Percentiles rank a stretch among this genome's conserved stretches.
These are phyloP conservation scores for Cryptococcus wingfieldii DNA, from an alignment of 1,284 basidiomycete genomes.

Conservation along the genomic window DNA sequence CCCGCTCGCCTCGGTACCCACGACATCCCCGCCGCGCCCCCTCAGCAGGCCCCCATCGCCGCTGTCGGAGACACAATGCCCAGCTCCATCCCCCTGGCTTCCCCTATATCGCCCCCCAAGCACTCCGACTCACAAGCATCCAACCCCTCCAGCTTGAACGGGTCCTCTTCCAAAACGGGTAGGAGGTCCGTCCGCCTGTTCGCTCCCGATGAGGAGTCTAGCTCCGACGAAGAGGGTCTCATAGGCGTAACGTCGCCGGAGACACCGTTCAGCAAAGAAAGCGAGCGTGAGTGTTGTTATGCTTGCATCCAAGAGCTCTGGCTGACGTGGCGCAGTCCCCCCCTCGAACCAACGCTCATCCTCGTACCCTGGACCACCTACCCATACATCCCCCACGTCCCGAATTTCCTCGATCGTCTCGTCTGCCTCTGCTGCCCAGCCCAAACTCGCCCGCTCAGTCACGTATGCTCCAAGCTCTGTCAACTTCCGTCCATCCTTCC, in stretches of 20 bases:
- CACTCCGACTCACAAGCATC: neutral
- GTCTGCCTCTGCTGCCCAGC: conserved; percentile 14
- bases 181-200: conserved; percentile 13
- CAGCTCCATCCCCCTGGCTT: neutral
- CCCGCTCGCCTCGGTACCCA: neutral
- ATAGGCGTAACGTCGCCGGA: neutral
- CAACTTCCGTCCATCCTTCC: conserved; percentile 4
- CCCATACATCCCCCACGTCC: conserved; percentile 13
- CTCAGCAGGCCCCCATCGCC: neutral
- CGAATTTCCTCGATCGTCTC: conserved; percentile 15
- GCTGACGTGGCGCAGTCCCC: neutral
- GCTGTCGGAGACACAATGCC: neutral
- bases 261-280: neutral
- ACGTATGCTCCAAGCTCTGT: conserved; percentile 5
- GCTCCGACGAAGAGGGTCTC: conserved; percentile 13
- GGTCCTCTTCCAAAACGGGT: conserved; percentile 6
- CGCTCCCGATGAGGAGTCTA: conserved; percentile 15
- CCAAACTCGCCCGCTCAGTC: conserved; percentile 11
- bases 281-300: conserved; percentile 5
- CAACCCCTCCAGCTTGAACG: neutral
- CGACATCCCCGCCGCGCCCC: neutral
- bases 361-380: conserved; percentile 13
- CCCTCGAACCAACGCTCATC: conserved; percentile 11
- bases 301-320: neutral
- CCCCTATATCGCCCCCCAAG: neutral